Percentiles rank a stretch among this genome's conserved stretches.
Evolutionary conservation across 176 grass and related monocot species (phyloP).

Genomic region (Eremochloa ophiuroides): DNA sequence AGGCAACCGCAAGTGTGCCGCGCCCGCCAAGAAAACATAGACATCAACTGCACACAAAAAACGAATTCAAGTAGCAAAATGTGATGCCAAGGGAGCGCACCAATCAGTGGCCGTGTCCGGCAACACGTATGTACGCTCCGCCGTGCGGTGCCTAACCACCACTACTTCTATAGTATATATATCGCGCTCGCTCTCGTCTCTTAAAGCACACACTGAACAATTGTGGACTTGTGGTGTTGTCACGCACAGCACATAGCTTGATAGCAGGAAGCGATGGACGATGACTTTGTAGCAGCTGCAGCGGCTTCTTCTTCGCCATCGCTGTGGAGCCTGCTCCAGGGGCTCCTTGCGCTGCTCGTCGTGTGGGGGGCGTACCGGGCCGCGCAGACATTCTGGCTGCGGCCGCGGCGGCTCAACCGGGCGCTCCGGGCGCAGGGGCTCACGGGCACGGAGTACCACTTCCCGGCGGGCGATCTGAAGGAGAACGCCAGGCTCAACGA

Average conservation of each 20-base stretch:
- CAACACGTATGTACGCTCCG: too few species aligned
- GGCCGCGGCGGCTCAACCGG: slow-evolving; percentile 39
- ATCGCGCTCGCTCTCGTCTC: background rate
- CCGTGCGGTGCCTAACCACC: background rate
- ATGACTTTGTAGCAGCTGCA: background rate
- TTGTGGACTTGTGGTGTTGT: background rate
- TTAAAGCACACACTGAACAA: background rate
- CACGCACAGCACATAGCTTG: background rate
- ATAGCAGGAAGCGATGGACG: slow-evolving; percentile 5
- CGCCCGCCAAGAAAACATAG: slow-evolving; percentile 7
- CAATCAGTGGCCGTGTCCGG: background rate
- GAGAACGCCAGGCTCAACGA: slow-evolving; percentile 45
- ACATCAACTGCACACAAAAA: background rate
- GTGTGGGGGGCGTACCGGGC: background rate
- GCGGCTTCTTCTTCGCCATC: background rate
- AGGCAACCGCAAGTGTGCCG: background rate
- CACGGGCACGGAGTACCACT: slow-evolving; percentile 43
- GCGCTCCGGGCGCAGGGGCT: slow-evolving; percentile 59
- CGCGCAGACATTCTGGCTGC: slow-evolving; percentile 35
- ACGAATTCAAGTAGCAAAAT: background rate
- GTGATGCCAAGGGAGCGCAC: slow-evolving; percentile 13
- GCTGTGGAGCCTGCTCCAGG: slow-evolving; percentile 14
- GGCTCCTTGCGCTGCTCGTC: slow-evolving; percentile 14
- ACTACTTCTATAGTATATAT: background rate
- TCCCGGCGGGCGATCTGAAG: slow-evolving; percentile 41